Evolutionary conservation across 441 rosid genomes (phyloP).

Genomic region (Aleurites moluccanus): DNA sequence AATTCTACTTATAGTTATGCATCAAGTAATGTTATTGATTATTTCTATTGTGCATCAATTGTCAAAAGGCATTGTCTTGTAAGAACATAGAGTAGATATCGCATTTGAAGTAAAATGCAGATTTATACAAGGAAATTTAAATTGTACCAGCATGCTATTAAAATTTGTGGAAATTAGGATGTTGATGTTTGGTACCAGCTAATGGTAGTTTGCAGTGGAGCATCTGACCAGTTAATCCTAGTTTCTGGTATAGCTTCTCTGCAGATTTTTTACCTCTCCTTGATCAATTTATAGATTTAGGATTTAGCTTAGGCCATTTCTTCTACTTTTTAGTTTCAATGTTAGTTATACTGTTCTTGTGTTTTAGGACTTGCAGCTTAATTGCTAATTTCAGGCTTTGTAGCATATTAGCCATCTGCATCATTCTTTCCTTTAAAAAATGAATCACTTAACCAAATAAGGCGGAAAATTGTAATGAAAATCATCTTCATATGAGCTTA

Average conservation of each 20-base stretch:
- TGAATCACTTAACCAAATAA: background rate
- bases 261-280: background rate
- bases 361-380: background rate
- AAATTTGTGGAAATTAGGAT: background rate
- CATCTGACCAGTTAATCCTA: background rate
- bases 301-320: background rate
- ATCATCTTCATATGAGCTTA: background rate
- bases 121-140: background rate
- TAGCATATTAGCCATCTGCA: background rate
- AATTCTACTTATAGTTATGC: background rate
- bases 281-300: background rate
- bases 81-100: background rate
- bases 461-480: background rate
- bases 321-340: background rate
- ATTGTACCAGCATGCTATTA: background rate
- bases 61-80: conserved; percentile 1
- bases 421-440: background rate
- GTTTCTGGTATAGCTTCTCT: background rate
- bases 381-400: background rate
- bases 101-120: background rate
- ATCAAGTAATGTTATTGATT: background rate
- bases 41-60: background rate
- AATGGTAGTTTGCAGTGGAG: background rate
- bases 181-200: background rate
- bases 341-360: background rate